These are phyloP conservation scores for Exophiala calicioides DNA, from an alignment of 2,329 filamentous ascomycete genomes.

Conservation along the genomic window DNA sequence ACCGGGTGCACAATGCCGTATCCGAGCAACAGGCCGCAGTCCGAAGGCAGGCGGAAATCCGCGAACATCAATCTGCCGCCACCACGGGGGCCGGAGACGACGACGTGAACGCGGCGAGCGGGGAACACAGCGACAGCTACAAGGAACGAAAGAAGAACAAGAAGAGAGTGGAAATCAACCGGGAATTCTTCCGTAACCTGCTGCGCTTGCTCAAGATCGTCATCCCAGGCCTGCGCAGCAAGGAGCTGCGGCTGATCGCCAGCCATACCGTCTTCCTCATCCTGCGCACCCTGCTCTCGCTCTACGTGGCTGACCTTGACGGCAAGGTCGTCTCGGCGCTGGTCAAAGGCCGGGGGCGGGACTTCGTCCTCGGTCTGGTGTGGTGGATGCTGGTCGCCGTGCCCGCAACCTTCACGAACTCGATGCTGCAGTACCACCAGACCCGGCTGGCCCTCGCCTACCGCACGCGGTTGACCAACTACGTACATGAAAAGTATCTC, in stretches of 20 bases:
- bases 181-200: constrained; percentile 79
- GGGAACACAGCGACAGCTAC: no score
- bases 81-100: no score
- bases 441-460: constrained; percentile 92
- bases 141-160: no score
- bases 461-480: constrained; percentile 85
- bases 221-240: constrained; percentile 84
- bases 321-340: constrained; percentile 88
- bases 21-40: constrained; percentile 89
- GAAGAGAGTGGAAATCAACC: constrained; percentile 88
- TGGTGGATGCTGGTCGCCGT: constrained; percentile 99
- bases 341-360: constrained; percentile 85
- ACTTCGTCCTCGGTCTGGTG: constrained; percentile 82
- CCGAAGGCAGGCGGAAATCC: constrained; percentile 62
- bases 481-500: constrained; percentile 93
- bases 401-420: constrained; percentile 96
- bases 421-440: constrained; percentile 97
- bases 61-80: constrained; percentile 54
- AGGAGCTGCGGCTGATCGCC: constrained; percentile 80
- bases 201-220: constrained; percentile 80
- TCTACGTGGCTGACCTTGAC: constrained; percentile 93
- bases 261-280: constrained; percentile 95
- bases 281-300: constrained; percentile 82
- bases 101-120: constrained; percentile 34
- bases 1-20: constrained; percentile 88